These are phyloP conservation scores for Eucalyptus curtisii DNA, from an alignment of 345 rosid genomes.

Conservation along the genomic window DNA sequence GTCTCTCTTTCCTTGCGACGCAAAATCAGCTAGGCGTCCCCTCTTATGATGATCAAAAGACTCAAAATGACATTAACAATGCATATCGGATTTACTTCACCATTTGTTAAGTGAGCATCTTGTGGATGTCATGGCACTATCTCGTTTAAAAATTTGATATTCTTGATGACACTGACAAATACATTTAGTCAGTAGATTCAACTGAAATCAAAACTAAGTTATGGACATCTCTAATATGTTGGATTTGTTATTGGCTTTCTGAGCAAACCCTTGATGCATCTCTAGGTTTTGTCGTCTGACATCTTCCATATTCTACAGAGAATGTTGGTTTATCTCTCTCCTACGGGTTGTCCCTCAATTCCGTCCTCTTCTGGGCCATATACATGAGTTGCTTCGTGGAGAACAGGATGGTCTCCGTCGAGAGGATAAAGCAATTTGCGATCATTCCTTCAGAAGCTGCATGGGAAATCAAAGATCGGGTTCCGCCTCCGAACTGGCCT, in stretches of 20 bases:
- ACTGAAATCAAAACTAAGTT: not conserved
- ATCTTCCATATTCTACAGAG: constrained; percentile 25
- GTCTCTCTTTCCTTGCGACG: not conserved
- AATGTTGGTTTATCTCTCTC: constrained; percentile 88
- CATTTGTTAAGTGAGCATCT: not conserved
- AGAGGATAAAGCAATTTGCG: constrained; percentile 91
- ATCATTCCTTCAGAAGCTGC: constrained; percentile 63
- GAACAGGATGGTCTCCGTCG: constrained; percentile 87
- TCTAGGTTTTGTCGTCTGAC: not conserved
- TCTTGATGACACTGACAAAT: not conserved
- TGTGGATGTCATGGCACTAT: not conserved
- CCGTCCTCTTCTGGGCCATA: constrained; percentile 65
- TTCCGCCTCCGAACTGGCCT: constrained; percentile 78
- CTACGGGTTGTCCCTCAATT: constrained; percentile 81
- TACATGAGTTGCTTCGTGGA: constrained; percentile 85
- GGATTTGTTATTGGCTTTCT: not conserved
- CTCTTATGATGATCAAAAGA: not conserved
- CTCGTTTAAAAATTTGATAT: not conserved
- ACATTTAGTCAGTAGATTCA: not conserved
- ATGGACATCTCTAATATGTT: not conserved
- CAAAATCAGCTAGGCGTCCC: not conserved
- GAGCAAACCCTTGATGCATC: not conserved
- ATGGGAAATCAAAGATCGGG: constrained; percentile 52
- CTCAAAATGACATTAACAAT: not conserved
- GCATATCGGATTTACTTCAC: not conserved